Percentiles rank a stretch among this genome's conserved stretches.
Conservation (phyloP, 148 eudicot genomes). For the Vaccinium vitisidaea region DNA sequence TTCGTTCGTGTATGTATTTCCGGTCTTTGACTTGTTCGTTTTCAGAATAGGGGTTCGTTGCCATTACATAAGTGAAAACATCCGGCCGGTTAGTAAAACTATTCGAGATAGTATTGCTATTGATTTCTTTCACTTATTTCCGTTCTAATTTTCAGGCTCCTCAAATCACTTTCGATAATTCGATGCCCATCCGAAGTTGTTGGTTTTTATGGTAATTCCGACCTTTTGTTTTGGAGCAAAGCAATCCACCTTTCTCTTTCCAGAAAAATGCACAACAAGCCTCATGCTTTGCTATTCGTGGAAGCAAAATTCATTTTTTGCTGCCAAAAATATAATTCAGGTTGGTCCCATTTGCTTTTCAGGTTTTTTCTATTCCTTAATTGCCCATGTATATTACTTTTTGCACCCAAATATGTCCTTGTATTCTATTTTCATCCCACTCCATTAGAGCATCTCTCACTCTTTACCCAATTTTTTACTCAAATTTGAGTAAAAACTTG, state of each 20-base stretch:
- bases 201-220: background rate
- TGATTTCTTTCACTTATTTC: background rate
- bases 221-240: background rate
- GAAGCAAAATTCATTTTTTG: slow-evolving; percentile 14
- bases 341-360: background rate
- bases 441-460: too few relatives aligned
- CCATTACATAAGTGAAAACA: background rate
- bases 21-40: too few relatives aligned
- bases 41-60: background rate
- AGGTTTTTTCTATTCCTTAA: background rate
- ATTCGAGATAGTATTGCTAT: background rate
- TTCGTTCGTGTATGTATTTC: too few relatives aligned
- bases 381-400: background rate
- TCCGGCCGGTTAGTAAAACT: too few relatives aligned
- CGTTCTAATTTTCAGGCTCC: background rate
- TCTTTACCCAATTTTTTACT: too few relatives aligned
- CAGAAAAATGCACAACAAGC: background rate
- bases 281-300: background rate
- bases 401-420: background rate
- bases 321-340: slow-evolving; percentile 5
- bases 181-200: background rate
- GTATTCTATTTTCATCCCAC: background rate
- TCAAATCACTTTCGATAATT: too few relatives aligned
- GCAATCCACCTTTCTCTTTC: background rate
- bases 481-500: too few relatives aligned